Evolutionary conservation across 2,329 filamentous ascomycete species (phyloP), one percentile per base, ranked within the genome.

Genomic region (Colletotrichum siamense): DNA sequence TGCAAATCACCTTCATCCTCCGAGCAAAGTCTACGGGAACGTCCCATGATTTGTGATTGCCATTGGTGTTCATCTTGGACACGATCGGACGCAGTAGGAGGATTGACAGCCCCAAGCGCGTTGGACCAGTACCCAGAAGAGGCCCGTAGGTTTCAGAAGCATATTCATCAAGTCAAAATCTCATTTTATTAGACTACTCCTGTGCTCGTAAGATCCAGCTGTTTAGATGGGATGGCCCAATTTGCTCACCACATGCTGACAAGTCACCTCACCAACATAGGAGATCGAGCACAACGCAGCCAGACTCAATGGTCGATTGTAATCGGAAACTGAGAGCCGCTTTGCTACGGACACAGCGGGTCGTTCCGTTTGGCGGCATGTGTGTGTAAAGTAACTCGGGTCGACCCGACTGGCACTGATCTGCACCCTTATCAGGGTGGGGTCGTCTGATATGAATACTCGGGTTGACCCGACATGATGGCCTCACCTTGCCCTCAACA

Each of bases 321-420:
- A 12, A 52, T 22, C n/a, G 44, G 44, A 22, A 52, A 13, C 10
- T 8, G 44, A 22, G n/a, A 52, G 18, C 44, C 44, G 44, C 44
- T 52, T 13, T 22, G 10, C 44, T 22, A 52, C 8, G 10, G 10
- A 8, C 6, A 13, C 10, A 52, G 12, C 10, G 44, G 44, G 44
- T 52, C 44, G 6, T 52, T 22, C 44, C 44, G 44, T 13, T 22
- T 22, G 44, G 10, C n/a, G 6, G n/a, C 44, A 22, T 52, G n/a
- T 13, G 9, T 12, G n/a, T 52, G 10, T 52, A 13, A 52, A 52
- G n/a, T n/a, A 52, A 22, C 6, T 52, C 44, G 44, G 44, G 44
- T 52, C n/a, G 44, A 52, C 44, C 44, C 44, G n/a, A 52, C 44
- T 52, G n/a, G n/a, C 44, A 52, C 44, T 52, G 18, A 52, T 52